These are phyloP conservation scores for Monosporozyma aquatica DNA, from an alignment of 805 yeast species.

Conservation along the genomic window DNA sequence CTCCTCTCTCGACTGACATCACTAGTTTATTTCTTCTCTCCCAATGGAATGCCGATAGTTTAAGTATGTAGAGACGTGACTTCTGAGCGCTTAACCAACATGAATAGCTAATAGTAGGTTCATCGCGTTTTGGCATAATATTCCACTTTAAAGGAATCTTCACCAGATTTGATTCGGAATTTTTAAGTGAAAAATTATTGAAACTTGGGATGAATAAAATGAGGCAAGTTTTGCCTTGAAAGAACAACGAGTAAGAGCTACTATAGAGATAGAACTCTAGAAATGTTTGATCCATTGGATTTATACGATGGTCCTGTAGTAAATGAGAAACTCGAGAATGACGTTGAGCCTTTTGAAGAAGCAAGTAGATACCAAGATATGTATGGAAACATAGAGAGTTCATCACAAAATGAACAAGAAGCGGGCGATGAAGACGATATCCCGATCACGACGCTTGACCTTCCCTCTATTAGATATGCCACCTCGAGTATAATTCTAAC, in stretches of 20 bases:
- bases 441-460: conserved; percentile 46
- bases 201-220: background rate
- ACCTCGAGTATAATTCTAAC: conserved; percentile 38
- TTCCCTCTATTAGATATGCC: conserved; percentile 43
- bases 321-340: background rate
- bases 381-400: background rate
- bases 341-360: background rate
- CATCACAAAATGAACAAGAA: conserved; percentile 2
- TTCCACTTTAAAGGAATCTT: no score
- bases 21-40: no score
- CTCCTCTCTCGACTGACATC: no score
- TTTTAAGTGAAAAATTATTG: conserved; percentile 1
- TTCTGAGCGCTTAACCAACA: no score
- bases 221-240: background rate
- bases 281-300: conserved; percentile 32
- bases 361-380: no score
- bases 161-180: no score
- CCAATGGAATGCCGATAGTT: no score
- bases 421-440: conserved; percentile 17
- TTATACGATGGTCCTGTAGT: conserved; percentile 19
- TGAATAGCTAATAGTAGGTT: no score
- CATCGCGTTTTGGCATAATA: no score
- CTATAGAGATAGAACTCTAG: conserved; percentile 17
- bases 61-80: no score
- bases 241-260: conserved; percentile 31